Percentiles rank a stretch among this genome's conserved stretches.
These are phyloP conservation scores for Rhynchospora pubera DNA, from an alignment of 176 grass and related monocot species.

Conservation along the genomic window DNA sequence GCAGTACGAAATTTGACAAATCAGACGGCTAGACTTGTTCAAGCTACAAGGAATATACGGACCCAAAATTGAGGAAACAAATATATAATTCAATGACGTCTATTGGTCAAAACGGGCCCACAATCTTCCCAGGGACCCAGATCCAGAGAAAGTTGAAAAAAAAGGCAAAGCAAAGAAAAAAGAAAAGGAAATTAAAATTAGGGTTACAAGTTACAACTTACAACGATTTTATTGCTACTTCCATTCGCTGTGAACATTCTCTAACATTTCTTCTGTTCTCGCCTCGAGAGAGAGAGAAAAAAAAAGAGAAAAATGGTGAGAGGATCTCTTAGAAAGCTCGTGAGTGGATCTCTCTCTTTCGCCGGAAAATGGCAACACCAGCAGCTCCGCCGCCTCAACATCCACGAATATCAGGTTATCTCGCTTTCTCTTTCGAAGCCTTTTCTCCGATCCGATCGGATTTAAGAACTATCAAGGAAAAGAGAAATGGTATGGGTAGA, in stretches of 20 bases:
- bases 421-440: not conserved
- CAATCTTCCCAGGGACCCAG: too few relatives aligned
- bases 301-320: conserved; percentile 45
- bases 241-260: not conserved
- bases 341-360: conserved; percentile 54
- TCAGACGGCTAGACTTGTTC: not conserved
- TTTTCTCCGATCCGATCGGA: not conserved
- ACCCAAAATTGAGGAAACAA: not conserved
- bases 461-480: not conserved
- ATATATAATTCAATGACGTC: not conserved
- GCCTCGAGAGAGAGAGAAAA: not conserved
- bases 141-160: not conserved
- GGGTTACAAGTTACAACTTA: too few relatives aligned
- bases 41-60: not conserved
- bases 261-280: not conserved
- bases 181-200: not conserved
- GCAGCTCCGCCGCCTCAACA: conserved; percentile 98
- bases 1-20: not conserved
- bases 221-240: not conserved
- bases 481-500: not conserved
- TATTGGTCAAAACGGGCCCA: not conserved
- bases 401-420: conserved; percentile 96
- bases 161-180: not conserved
- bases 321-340: conserved; percentile 60
- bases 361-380: conserved; percentile 92